Base-by-base conservation (phyloP, 2,329 filamentous ascomycete genomes). In the Phoma herbarum region DNA sequence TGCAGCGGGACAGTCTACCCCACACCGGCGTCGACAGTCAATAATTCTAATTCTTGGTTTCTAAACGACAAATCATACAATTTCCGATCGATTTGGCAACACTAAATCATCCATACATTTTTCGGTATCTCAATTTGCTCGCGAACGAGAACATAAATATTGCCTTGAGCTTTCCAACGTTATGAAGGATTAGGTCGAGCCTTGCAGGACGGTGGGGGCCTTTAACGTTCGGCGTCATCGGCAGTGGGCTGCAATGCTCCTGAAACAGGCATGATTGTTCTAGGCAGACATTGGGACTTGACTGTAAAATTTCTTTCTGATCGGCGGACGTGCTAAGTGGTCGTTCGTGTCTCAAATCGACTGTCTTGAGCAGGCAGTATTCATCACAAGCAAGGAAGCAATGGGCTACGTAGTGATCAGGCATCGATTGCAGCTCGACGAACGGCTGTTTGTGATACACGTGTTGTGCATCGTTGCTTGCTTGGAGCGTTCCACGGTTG, bases 381-480 rank as follows among this genome's bases (percentile, higher is more conserved):
- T 31, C 39, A 33, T 45, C 26, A 37, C 48, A 49, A 35, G 22
- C 45, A 50, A 22, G 9, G 29, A 7, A 31, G 35, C 7, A 10
- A 20, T 14, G 22, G 18, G 23, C 37, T 48, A 41, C 31, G 18
- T 14, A 42, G 26, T 11, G 33, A 12, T 33, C 3, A 33, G 33
- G 20, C 18, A 43, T 25, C 31, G 31, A 37, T 23, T 50, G 56
- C 45, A 46, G 33, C 33, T 25, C 42, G 41, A 54, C n/a, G 33
- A 59, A 42, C 41, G 20, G 45, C 41, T 41, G 41, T 51, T 46
- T 59, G 51, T 59, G 56, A 47, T 54, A 59, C 56, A 59, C 56
- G 56, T 59, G 56, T 59, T 59, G 46, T 35, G 45, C 50, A 50
- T 46, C 18, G 50, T 16, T 53, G 39, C 14, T 53, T 53, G 39